Evolutionary conservation across 495 filamentous ascomycete genomes (phyloP), one percentile per base, ranked within the genome.

Genomic region (Penicillium paxilli): DNA sequence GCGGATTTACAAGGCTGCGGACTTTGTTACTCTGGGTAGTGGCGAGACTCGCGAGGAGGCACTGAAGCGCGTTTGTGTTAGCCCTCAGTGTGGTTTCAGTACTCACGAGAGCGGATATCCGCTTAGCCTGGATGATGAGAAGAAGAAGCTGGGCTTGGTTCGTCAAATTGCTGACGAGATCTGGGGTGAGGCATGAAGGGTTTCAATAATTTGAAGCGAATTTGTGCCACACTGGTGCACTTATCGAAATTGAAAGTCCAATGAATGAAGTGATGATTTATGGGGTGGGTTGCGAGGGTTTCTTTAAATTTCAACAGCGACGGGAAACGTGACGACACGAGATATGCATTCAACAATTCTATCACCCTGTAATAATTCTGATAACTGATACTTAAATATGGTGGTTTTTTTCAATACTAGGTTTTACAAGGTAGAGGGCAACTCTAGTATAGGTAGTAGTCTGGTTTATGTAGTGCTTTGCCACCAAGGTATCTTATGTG

Each of bases 11-110:
- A 75, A 81, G 62, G 85, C 84, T 14, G 85, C 81, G 4, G 72
- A 75, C n/a, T 81, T 80, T 62, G 80, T 85, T 55, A 79, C 82
- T 3, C 54, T 75, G 22, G 83, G 83, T 3, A 66, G 63, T 21
- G 70, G 68, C 10, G 52, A 69, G 50, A 67, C 64, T 6, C 64
- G 64, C 9, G 74, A 75, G 52, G 72, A 81, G 52, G 77, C 76
- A 0, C 68, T 88, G 9, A 78, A 85, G 57, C 76, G 82, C 58
- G 65, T 87, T 41, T 85, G 85, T 58, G 69, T 87, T 33, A 84
- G 81, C 56, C 85, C 86, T 26, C 85, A 88, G 70, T 88, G 85
- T 67, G 85, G 85, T 10, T 87, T 88, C 66, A 84, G 82, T 55
- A 84, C 79, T 21, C 85, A 86, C 52, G 76, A 76, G 50, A 83